Percentiles rank a stretch among this genome's conserved stretches.
Conservation (phyloP, 345 rosid species). For the Lumnitzera littorea region DNA sequence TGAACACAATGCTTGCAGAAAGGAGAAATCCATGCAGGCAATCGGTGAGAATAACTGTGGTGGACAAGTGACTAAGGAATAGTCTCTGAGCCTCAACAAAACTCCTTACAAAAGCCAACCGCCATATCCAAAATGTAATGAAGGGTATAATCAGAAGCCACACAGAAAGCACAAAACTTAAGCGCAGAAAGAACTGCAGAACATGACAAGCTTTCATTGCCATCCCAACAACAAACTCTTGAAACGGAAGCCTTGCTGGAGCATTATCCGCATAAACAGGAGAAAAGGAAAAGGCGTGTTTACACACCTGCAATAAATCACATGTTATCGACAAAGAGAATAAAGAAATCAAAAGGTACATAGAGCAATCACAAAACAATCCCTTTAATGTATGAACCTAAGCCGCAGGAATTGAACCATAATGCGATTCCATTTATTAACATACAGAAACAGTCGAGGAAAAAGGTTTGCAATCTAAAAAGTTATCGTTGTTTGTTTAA, state of each 20-base stretch:
- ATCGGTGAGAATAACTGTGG: conserved; percentile 83
- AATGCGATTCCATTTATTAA: too few relatives aligned
- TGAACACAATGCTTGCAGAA: conserved; percentile 94
- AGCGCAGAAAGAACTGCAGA: conserved; percentile 83
- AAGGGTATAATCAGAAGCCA: conserved; percentile 97
- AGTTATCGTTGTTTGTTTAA: too few relatives aligned
- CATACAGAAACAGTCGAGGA: too few relatives aligned
- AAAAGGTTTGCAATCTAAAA: too few relatives aligned
- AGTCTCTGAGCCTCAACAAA: conserved; percentile 90
- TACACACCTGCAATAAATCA: conserved; percentile 65
- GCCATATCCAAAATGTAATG: conserved; percentile 97
- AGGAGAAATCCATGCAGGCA: conserved; percentile 97
- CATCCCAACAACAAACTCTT: conserved; percentile 95
- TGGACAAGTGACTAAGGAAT: conserved; percentile 83
- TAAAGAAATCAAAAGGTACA: too few relatives aligned
- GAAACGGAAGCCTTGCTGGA: conserved; percentile 95
- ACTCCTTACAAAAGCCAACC: conserved; percentile 87
- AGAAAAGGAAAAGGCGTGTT: conserved; percentile 92
- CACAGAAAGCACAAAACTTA: conserved; percentile 87
- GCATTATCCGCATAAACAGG: conserved; percentile 97
- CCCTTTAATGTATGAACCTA: too few relatives aligned
- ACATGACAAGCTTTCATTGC: conserved; percentile 94
- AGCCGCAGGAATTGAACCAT: too few relatives aligned
- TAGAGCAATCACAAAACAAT: too few relatives aligned
- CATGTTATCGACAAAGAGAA: background rate